phyloP scores from a whole-genome alignment of 2,329 filamentous ascomycete species.

The Cercospora sp. region DNA sequence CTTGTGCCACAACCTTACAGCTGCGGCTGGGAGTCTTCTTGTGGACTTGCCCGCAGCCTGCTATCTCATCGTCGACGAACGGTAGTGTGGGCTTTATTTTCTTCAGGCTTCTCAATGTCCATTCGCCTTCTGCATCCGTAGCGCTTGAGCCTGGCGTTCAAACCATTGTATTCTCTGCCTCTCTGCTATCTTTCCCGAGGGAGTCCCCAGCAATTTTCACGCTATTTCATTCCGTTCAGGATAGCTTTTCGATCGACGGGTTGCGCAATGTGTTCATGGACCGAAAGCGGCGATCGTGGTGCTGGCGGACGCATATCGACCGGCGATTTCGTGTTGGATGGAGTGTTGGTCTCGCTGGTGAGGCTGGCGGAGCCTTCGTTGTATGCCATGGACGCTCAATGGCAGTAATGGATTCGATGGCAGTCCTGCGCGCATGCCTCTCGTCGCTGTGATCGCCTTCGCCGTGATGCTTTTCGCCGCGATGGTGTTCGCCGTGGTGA shows the following conservation, averaged over 20 bases:
- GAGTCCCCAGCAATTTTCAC: not conserved
- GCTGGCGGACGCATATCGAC: not conserved
- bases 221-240: not conserved
- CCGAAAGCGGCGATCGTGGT: not conserved
- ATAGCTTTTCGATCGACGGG: not conserved
- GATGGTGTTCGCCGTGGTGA: not conserved
- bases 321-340: not conserved
- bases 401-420: not conserved
- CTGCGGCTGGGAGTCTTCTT: not conserved
- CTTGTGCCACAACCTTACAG: not conserved
- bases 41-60: not conserved
- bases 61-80: not conserved
- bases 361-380: not conserved
- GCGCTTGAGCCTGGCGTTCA: not conserved
- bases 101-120: not conserved
- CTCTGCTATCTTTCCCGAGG: not conserved
- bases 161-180: not conserved
- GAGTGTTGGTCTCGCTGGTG: not conserved
- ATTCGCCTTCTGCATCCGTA: not conserved
- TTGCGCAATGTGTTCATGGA: not conserved
- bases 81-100: not conserved
- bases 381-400: not conserved
- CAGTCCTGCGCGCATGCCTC: not conserved
- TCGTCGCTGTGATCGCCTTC: not conserved
- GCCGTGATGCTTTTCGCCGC: not conserved